Conservation (phyloP, 345 rosid genomes). For the Ceriops decandra region DNA sequence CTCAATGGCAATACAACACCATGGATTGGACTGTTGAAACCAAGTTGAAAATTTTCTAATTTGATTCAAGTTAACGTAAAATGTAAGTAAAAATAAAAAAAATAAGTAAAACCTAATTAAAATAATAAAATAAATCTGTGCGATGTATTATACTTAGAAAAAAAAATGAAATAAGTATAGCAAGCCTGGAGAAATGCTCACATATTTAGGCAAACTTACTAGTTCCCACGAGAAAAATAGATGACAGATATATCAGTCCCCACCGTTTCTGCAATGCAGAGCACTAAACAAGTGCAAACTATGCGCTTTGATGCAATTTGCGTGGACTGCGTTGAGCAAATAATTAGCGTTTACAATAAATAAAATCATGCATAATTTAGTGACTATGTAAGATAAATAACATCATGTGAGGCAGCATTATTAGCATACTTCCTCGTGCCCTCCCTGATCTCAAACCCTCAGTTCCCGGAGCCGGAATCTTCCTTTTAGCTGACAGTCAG, state of each 20-base stretch:
- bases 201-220: not conserved
- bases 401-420: slow-evolving; percentile 32
- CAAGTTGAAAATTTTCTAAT: no score
- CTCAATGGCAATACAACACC: no score
- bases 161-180: no score
- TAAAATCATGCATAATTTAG: slow-evolving; percentile 27
- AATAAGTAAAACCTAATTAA: no score
- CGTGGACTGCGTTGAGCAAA: slow-evolving; percentile 9
- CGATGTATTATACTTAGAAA: no score
- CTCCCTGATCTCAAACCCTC: slow-evolving; percentile 24
- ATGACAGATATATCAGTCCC: not conserved
- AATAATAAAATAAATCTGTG: no score
- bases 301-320: slow-evolving; percentile 23
- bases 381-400: slow-evolving; percentile 16
- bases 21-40: no score
- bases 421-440: slow-evolving; percentile 13
- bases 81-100: no score
- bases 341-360: slow-evolving; percentile 24
- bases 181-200: no score
- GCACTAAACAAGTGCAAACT: slow-evolving; percentile 12
- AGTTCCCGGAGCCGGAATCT: slow-evolving; percentile 13
- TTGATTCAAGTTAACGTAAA: no score
- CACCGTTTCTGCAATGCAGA: not conserved
- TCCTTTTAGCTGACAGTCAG: no score
- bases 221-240: not conserved